Percentiles rank a stretch among this genome's conserved stretches.
Evolutionary conservation across 345 rosid species (phyloP).

Genomic region (Boechera divaricarpa): DNA sequence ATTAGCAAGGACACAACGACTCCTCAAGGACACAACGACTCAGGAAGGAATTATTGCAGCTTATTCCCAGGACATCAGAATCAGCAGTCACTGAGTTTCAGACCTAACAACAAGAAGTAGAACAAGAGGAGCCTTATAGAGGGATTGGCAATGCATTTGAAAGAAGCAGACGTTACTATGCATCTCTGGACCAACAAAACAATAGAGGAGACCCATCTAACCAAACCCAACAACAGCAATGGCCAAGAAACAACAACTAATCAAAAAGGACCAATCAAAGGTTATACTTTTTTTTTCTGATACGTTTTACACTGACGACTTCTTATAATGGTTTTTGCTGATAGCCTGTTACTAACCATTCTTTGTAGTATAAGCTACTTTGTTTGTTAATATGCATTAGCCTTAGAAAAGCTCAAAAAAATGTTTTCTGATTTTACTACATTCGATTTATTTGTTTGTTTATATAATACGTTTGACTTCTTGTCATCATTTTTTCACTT

Average conservation of each 20-base stretch:
- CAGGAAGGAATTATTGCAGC: slow-evolving; percentile 63
- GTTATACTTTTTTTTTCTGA: background rate
- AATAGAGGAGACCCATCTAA: slow-evolving; percentile 58
- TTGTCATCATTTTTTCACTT: slow-evolving; percentile 14
- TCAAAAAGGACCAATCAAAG: background rate
- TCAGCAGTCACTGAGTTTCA: slow-evolving; percentile 67
- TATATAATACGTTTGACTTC: background rate
- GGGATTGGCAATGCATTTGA: slow-evolving; percentile 52
- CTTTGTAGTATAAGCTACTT: slow-evolving; percentile 1
- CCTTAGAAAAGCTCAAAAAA: background rate
- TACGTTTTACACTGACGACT: background rate
- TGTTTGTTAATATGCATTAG: background rate
- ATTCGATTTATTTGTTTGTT: background rate
- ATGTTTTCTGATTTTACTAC: background rate
- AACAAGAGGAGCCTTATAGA: slow-evolving; percentile 69
- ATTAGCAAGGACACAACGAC: slow-evolving; percentile 26
- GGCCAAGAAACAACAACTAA: slow-evolving; percentile 72
- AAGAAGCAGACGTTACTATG: slow-evolving; percentile 56
- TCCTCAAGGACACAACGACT: slow-evolving; percentile 70
- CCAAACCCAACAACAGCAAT: slow-evolving; percentile 63
- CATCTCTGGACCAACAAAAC: slow-evolving; percentile 55
- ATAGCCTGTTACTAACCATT: slow-evolving; percentile 3
- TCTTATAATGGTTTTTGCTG: background rate
- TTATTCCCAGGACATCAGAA: slow-evolving; percentile 64
- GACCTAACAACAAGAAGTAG: slow-evolving; percentile 73